Base-by-base conservation (phyloP, 2,329 filamentous ascomycete species). In the Nothopassalora personata region DNA sequence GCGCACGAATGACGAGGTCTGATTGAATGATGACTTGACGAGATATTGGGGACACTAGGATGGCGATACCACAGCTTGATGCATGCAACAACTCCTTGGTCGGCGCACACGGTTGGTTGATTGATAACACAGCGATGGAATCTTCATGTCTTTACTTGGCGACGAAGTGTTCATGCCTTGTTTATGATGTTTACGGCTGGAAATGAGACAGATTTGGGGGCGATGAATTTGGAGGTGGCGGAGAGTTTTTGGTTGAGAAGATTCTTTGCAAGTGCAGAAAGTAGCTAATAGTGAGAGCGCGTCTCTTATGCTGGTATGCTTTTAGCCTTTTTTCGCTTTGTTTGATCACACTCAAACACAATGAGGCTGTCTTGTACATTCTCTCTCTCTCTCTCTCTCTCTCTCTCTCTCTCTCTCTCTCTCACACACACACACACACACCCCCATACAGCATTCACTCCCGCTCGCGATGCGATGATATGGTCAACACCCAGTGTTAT, bases 21-120 rank as follows among this genome's bases (percentile, higher is more conserved):
- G 19, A 34, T 30, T 15, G 46, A 50, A 43, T 59, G 58, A 60
- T 49, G 58, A 60, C 53, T 53, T 48, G 46, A 51, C 8, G 18
- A 51, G 34, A 19, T 19, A 51, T 31, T 51, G n/a, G 49, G 30
- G 5, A 4, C 28, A 49, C 19, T 9, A 18, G 34, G 34, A 36
- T 36, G 34, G 34, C 34, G 34, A 10, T 8, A 11, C 46, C 9
- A 19, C 49, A 51, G 49, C 49, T 51, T 28, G 49, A 34, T 51
- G 49, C 27, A 34, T 9, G 34, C 27, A 31, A 31, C 15, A 50
- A 13, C 27, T 15, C n/a, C 28, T 19, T 34, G 30, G 2, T 31
- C n/a, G 30, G 49, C 39, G 39, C n/a, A 18, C 8, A 43, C 39
- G 39, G 39, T 18, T 18, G 39, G n/a, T 43, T 43, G 49, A 51